Percentiles rank a stretch among this genome's conserved stretches.
These are phyloP conservation scores for Neospora caninum DNA, from an alignment of 169 alveolate genomes.

Conservation along the genomic window DNA sequence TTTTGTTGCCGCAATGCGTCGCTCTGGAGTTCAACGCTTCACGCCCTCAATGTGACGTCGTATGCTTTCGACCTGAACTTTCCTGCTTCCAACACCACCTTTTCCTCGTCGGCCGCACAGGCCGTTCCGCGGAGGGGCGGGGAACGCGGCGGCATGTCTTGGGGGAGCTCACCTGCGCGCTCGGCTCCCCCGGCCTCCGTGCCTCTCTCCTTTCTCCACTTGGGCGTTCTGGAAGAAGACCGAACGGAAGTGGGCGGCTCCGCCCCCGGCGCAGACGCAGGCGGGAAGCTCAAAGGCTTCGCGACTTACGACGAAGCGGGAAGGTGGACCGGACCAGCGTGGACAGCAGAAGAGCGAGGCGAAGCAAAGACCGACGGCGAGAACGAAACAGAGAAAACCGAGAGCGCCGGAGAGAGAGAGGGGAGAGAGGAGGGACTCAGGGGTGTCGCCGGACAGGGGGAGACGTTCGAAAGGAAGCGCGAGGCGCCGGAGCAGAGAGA, in stretches of 20 bases:
- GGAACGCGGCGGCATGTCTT: not conserved
- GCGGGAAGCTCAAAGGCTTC: conserved; percentile 27
- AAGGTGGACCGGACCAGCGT: not conserved
- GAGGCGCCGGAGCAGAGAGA: not conserved
- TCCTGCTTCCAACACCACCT: not conserved
- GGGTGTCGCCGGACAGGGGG: not conserved
- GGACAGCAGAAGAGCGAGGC: not conserved
- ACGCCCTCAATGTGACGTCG: conserved; percentile 36
- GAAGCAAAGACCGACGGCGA: not conserved
- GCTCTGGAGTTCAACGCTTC: conserved; percentile 49
- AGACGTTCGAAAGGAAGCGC: not conserved
- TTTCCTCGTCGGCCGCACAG: not conserved
- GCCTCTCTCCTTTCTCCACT: conserved; percentile 26
- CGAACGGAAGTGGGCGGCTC: not conserved
- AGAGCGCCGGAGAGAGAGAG: not conserved
- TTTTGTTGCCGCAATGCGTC: conserved; percentile 62
- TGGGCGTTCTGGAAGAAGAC: conserved; percentile 30
- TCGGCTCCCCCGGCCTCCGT: not conserved
- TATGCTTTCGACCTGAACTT: conserved; percentile 39
- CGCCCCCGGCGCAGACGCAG: not conserved
- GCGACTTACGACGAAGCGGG: not conserved
- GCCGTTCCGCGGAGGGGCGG: not conserved
- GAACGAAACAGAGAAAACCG: not conserved
- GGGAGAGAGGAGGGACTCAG: not conserved
- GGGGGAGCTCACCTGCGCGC: not conserved